Conservation (phyloP, 2,329 filamentous ascomycete genomes). For the Lachnellula willkommii region DNA sequence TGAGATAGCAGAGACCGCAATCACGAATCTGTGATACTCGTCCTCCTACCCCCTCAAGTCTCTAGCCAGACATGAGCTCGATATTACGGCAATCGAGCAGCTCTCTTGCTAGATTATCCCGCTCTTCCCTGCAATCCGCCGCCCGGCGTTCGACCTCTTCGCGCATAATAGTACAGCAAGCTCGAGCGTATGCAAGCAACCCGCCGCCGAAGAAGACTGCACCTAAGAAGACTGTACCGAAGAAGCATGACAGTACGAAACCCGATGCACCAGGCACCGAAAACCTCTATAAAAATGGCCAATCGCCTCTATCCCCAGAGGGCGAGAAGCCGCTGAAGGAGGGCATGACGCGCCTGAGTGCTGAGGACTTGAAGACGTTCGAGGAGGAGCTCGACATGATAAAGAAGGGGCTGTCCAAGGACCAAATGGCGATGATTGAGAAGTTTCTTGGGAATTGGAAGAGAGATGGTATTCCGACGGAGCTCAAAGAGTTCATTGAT, state of each 20-base stretch:
- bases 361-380: conserved; percentile 53
- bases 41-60: not conserved
- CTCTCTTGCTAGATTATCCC: conserved; percentile 58
- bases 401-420: conserved; percentile 53
- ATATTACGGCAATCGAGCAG: conserved; percentile 62
- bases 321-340: conserved; percentile 28
- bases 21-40: conserved; percentile 18
- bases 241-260: not conserved
- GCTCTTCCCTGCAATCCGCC: conserved; percentile 48
- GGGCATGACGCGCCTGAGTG: conserved; percentile 39
- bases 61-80: conserved; percentile 54
- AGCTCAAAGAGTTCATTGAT: conserved; percentile 37
- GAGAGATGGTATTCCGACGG: conserved; percentile 62
- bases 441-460: conserved; percentile 58
- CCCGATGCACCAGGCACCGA: conserved; percentile 39
- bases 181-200: conserved; percentile 19
- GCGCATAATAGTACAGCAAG: conserved; percentile 26
- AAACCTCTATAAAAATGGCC: conserved; percentile 38
- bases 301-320: conserved; percentile 34
- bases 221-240: conserved; percentile 19
- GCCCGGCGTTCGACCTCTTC: conserved; percentile 41
- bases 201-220: conserved; percentile 15
- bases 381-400: conserved; percentile 51
- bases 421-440: conserved; percentile 55
- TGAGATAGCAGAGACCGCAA: conserved; percentile 21